Evolutionary conservation across 2,329 filamentous ascomycete species (phyloP), one percentile per base, ranked within the genome.

Genomic region (Scedosporium minutisporum): DNA sequence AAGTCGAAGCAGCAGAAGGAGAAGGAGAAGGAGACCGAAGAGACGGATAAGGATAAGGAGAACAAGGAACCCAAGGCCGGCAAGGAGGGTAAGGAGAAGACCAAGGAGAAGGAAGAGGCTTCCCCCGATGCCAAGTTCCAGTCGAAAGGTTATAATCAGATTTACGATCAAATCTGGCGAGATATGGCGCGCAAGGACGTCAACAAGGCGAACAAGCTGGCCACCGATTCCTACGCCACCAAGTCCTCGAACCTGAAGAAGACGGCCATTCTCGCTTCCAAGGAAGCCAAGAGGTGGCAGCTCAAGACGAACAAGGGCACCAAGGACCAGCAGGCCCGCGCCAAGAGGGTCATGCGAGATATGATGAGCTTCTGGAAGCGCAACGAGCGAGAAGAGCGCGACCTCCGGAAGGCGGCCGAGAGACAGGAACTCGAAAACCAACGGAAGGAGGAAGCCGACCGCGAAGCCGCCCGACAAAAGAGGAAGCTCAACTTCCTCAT

Each of bases 361-460:
- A 99, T 99, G 95, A 95, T 97, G 84, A 87, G 90, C 63, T 99
- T 97, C 82, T 99, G 95, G 95, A 97, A 97, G 77, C 89, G 93
- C 63, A 99, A 99, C 73, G 95, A 99, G 75, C 89, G 93, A 61
- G 95, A 99, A 73, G 95, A 99, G 73, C 90, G 95, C 65, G 95
- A 99, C 73, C 81, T 96, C 66, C 88, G 95, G 68, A 96, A 96
- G 78, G 87, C 93, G 61, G 95, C 95, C 4, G 95, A 99, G 79
- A 91, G 89, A 73, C 92, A 96, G 74, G 95, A 97, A 77, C 84
- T 99, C 58, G 95, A 99, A 73, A 96, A 95, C 70, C 95, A 95
- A 18, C 93, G 95, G 76, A 96, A 93, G 77, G 93, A 93, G 64
- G 95, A 99, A 79, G 95, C 95, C 4, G 95, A 97, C 69, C 92